phyloP scores from a whole-genome alignment of 202 grass and related monocot genomes.

The Cymbopogon flexuosus region DNA sequence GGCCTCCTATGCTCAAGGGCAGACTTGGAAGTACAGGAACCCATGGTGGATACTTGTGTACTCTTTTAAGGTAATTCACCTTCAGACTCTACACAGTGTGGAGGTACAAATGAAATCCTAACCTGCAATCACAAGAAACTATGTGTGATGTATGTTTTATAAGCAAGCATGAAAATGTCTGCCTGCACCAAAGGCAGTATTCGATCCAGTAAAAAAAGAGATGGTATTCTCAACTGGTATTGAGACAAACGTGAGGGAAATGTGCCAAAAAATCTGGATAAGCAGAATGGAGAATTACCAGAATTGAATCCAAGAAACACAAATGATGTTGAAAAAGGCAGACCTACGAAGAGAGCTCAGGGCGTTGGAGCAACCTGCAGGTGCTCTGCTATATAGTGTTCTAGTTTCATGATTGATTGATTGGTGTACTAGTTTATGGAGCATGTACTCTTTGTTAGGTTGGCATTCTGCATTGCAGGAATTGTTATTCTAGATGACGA shows the following conservation, averaged over 20 bases:
- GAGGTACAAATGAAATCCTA: slow-evolving; percentile 6
- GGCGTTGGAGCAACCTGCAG: not conserved
- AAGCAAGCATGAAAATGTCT: not conserved
- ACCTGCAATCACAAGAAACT: slow-evolving; percentile 26
- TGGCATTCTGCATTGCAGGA: slow-evolving; percentile 9
- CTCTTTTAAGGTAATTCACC: not conserved
- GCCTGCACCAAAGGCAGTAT: not conserved
- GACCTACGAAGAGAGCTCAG: not conserved
- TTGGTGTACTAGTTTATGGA: slow-evolving; percentile 20
- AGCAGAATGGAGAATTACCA: not conserved
- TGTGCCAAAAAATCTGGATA: slow-evolving; percentile 14
- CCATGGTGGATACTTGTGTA: slow-evolving; percentile 30
- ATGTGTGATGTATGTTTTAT: slow-evolving; percentile 9
- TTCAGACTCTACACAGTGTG: not conserved
- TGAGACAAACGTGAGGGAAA: not conserved
- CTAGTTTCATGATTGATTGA: slow-evolving; percentile 26
- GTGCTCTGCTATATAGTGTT: slow-evolving; percentile 26
- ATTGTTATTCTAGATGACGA: not conserved
- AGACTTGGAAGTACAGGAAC: slow-evolving; percentile 48
- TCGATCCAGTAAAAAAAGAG: not conserved
- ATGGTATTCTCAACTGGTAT: not conserved
- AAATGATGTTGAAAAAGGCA: not conserved
- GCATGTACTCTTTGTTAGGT: slow-evolving; percentile 29
- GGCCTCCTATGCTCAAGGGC: slow-evolving; percentile 25
- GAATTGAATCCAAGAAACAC: slow-evolving; percentile 7